Percentiles rank a stretch among this genome's conserved stretches.
phyloP scores from a whole-genome alignment of 805 yeast genomes.

The Starmera amethionina region DNA sequence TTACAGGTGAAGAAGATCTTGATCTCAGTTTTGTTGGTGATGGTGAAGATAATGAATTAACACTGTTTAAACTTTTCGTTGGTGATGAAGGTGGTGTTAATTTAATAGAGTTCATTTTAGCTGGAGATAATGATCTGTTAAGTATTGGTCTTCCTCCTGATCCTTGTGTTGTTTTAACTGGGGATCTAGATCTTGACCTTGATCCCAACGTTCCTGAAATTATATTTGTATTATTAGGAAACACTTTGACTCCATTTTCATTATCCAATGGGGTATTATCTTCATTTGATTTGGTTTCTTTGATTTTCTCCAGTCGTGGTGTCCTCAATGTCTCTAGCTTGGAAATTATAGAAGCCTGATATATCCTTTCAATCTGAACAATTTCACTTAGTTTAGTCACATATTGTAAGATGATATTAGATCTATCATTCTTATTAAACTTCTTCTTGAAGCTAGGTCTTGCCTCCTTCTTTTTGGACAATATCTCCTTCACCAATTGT shows the following conservation, averaged over 20 bases:
- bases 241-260: conserved; percentile 10
- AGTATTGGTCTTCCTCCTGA: conserved; percentile 1
- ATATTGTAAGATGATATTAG: conserved; percentile 36
- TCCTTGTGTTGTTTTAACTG: conserved; percentile 7
- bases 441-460: conserved; percentile 12
- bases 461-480: conserved; percentile 17
- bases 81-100: conserved; percentile 9
- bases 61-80: conserved; percentile 1
- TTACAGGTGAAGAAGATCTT: conserved; percentile 15
- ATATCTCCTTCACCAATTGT: conserved; percentile 28
- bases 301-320: conserved; percentile 7
- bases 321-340: conserved; percentile 10
- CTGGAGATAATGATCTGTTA: conserved; percentile 6
- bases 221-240: conserved; percentile 5
- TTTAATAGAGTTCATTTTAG: conserved; percentile 5
- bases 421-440: conserved; percentile 31
- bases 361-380: conserved; percentile 59
- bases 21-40: conserved; percentile 13
- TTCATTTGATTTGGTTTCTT: conserved; percentile 2
- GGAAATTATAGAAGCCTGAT: conserved; percentile 29
- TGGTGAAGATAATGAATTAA: neutral
- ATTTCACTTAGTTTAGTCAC: conserved; percentile 44
- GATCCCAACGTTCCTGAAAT: conserved; percentile 2
- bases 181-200: conserved; percentile 14
- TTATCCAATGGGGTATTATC: conserved; percentile 1